Evolutionary conservation across 805 yeast species (phyloP).

Genomic region (Yamadazyma philogaea): DNA sequence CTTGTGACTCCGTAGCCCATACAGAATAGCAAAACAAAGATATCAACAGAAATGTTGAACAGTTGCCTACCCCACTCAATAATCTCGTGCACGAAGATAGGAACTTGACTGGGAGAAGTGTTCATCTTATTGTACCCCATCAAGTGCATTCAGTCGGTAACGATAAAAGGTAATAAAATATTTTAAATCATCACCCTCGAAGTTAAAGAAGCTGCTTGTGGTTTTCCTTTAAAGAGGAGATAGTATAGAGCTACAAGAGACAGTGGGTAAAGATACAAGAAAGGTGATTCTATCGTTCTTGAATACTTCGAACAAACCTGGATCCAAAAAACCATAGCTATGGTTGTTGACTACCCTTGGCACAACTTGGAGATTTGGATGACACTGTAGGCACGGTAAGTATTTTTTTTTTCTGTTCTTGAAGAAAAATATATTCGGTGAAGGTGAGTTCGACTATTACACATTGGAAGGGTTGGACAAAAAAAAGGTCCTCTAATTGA

Average conservation of each 20-base stretch:
- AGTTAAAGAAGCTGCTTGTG: not conserved
- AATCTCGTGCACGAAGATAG: not conserved
- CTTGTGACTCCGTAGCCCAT: conserved; percentile 1
- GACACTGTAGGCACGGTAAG: not conserved
- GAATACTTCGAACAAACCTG: not conserved
- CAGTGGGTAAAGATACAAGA: not conserved
- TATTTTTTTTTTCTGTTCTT: not conserved
- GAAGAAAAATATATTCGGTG: too few relatives aligned
- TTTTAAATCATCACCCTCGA: not conserved
- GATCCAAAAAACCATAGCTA: not conserved
- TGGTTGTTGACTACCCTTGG: not conserved
- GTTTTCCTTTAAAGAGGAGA: not conserved
- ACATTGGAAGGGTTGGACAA: too few relatives aligned
- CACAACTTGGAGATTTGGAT: not conserved
- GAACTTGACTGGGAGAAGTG: not conserved
- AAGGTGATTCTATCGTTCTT: not conserved
- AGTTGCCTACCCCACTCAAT: not conserved
- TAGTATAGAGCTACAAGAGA: not conserved
- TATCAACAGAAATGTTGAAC: not conserved
- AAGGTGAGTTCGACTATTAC: too few relatives aligned
- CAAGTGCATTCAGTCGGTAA: not conserved
- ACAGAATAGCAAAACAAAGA: not conserved
- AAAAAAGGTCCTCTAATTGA: too few relatives aligned
- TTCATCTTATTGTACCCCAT: not conserved
- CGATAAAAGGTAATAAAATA: not conserved